Evolutionary conservation across 257 asterid genomes (phyloP).

Genomic region (Solanum medicagineum): DNA sequence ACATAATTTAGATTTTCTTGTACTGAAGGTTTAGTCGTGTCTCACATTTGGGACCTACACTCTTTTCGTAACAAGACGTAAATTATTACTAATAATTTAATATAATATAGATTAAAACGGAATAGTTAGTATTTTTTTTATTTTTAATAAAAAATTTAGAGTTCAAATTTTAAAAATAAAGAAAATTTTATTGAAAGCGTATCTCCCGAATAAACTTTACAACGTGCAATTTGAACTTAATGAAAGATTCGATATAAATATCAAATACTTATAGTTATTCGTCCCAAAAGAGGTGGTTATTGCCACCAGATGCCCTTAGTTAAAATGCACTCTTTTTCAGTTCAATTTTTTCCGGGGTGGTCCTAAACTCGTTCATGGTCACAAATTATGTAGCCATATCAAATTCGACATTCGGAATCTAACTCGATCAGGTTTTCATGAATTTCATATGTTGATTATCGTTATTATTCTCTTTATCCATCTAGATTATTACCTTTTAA

Average conservation of each 20-base stretch:
- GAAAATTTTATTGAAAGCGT: accelerated
- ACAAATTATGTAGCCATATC: too few species aligned
- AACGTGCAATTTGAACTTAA: accelerated
- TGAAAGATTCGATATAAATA: accelerated
- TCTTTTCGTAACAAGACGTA: not conserved
- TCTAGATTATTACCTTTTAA: too few species aligned
- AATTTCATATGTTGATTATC: too few species aligned
- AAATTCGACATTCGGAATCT: too few species aligned
- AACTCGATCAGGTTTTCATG: too few species aligned
- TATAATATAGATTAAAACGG: not conserved
- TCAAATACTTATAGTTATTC: too few species aligned
- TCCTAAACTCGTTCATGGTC: too few species aligned
- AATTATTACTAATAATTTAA: not conserved
- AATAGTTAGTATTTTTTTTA: accelerated
- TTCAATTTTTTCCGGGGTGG: too few species aligned
- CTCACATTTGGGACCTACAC: not conserved
- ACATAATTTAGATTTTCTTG: not conserved
- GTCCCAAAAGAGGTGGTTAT: too few species aligned
- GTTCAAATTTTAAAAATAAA: not conserved
- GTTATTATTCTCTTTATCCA: too few species aligned
- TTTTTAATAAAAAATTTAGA: accelerated
- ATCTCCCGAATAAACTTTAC: accelerated
- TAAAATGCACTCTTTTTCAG: too few species aligned
- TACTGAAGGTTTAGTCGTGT: not conserved
- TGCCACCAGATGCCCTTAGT: too few species aligned